Base-by-base conservation (phyloP, 352 stramenopile genomes). In the Pythium chondricola region DNA sequence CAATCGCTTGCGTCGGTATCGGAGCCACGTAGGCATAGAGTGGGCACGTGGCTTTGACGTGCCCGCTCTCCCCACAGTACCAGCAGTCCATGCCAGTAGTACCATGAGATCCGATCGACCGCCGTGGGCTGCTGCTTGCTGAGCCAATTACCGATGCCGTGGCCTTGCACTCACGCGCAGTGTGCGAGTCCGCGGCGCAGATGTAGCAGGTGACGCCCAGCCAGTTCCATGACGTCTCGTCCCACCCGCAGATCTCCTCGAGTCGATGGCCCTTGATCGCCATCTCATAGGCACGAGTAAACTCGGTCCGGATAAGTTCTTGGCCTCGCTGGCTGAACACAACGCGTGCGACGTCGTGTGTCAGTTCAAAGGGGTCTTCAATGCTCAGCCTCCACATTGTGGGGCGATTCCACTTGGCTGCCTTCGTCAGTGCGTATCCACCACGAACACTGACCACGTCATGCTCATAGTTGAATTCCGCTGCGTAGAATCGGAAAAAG, bases 401-500 rank as follows among this genome's bases (percentile, higher is more conserved):
- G 0, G 71, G 52, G 16, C 83, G 73, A 26, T 67, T 83, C 76
- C 80, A 90, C 36, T 82, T 91, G 13, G 71, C 77, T 30, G 67
- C 71, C 53, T 88, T 89, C 2, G 74, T 71, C 43, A 91, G 55
- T 7, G 70, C 27, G 3, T 60, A 60, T 10, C 77, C 93, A 14
- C 72, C 76, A 9, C 95, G 83, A 13, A 98, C 72, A 48, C 86
- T 98, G 38, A 99, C 89, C 5, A 98, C 92, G 18, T 95, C 65
- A 38, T 94, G 74, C 38, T 96, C 90, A 60, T 93, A 87, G 68
- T 99, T 95, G 57, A 99, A 98, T 32, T 97, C 77, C 38, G 74
- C 89, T 3, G 89, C 85, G 66, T 97, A 99, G 60, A 98, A 98
- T 17, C 88, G 79, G 67, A 99, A 99, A 74, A 99, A 99, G 0